phyloP scores from a whole-genome alignment of 2,329 filamentous ascomycete species.

The Colletotrichum abscissum region DNA sequence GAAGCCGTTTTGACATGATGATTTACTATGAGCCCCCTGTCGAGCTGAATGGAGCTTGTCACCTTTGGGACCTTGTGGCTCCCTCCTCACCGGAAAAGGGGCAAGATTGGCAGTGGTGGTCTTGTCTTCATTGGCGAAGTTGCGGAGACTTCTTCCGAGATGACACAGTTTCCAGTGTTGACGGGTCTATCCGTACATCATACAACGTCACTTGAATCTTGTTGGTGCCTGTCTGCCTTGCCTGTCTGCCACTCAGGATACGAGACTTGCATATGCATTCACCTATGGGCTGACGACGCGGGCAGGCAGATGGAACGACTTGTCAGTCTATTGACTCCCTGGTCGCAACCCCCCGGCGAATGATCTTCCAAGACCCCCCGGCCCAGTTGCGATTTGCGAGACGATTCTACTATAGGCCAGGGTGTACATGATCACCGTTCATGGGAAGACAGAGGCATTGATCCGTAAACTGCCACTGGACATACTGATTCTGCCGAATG shows the following conservation, averaged over 20 bases:
- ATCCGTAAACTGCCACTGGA: too few relatives aligned
- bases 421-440: too few relatives aligned
- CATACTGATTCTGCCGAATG: neutral
- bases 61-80: neutral
- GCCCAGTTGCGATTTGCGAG: too few relatives aligned
- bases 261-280: slow-evolving; percentile 3
- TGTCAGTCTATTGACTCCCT: neutral
- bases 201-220: neutral
- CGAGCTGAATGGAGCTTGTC: neutral
- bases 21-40: neutral
- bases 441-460: too few relatives aligned
- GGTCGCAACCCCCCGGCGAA: neutral
- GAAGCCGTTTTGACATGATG: neutral
- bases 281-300: neutral
- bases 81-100: neutral
- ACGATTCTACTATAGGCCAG: too few relatives aligned
- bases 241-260: neutral
- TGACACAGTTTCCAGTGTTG: neutral
- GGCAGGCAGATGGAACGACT: neutral
- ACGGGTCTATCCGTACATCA: too few relatives aligned
- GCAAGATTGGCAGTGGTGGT: neutral
- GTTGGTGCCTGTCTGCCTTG: neutral
- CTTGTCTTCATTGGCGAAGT: neutral
- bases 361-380: too few relatives aligned
- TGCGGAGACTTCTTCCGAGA: neutral